Conservation (phyloP, 108 stramenopile genomes). For the Nitzschia inconspicua region DNA sequence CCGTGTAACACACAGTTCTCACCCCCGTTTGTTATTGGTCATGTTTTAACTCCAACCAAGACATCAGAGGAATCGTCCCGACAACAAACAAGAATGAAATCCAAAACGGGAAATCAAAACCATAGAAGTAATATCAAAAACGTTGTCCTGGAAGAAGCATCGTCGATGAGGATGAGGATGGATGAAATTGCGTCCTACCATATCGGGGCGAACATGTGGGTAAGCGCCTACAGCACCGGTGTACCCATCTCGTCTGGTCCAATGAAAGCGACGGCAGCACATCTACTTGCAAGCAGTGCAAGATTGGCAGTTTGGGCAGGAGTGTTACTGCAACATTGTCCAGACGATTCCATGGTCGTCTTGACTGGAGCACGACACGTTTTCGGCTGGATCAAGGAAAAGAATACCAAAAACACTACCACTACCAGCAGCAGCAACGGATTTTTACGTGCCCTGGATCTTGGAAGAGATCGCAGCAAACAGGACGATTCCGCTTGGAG, state of each 20-base stretch:
- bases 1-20: conserved; percentile 19
- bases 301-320: conserved; percentile 39
- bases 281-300: conserved; percentile 1
- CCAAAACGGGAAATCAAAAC: neutral
- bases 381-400: conserved; percentile 45
- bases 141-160: neutral
- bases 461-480: too few relatives aligned
- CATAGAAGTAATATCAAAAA: neutral
- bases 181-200: neutral
- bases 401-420: conserved; percentile 1
- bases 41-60: conserved; percentile 10
- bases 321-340: conserved; percentile 35
- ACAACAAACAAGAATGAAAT: neutral
- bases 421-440: too few relatives aligned
- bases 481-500: conserved; percentile 6
- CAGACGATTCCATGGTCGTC: conserved; percentile 22
- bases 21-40: conserved; percentile 28
- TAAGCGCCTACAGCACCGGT: conserved; percentile 8
- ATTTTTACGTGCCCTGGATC: too few relatives aligned
- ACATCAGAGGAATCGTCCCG: neutral
- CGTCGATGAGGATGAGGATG: too few relatives aligned
- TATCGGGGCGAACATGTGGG: conserved; percentile 9
- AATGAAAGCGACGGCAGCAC: neutral
- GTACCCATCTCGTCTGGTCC: neutral
- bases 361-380: conserved; percentile 47